A percentile compares a stretch with the other conserved stretches of the same genome.
These are phyloP conservation scores for Fusarium sp. DNA, from an alignment of 2,329 filamentous ascomycete genomes.

Conservation along the genomic window DNA sequence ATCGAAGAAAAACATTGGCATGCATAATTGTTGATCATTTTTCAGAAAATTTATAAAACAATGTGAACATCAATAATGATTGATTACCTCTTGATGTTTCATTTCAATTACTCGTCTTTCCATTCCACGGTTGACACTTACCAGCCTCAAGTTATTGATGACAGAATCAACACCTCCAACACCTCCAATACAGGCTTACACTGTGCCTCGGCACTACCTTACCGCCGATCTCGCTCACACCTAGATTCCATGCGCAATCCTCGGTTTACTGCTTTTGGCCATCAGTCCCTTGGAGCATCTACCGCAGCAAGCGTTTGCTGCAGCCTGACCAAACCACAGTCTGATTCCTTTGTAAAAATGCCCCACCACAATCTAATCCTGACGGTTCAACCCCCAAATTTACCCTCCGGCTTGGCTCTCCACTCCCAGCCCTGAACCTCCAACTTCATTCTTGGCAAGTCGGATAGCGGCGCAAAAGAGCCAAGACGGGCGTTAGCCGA, in stretches of 20 bases:
- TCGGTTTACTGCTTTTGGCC: constrained; percentile 16
- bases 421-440: background rate
- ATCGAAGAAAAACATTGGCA: constrained; percentile 15
- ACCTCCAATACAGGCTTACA: background rate
- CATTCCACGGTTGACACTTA: background rate
- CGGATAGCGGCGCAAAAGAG: constrained; percentile 10
- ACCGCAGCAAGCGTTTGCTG: too few species aligned
- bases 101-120: background rate
- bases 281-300: background rate
- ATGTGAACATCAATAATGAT: background rate
- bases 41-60: background rate
- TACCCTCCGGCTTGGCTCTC: constrained; percentile 5
- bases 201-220: constrained; percentile 1
- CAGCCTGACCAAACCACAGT: too few species aligned
- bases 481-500: constrained; percentile 17
- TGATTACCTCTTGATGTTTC: background rate
- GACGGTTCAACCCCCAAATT: background rate
- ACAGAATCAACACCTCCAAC: background rate
- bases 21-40: background rate
- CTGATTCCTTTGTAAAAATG: background rate
- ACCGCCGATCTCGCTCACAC: constrained; percentile 8
- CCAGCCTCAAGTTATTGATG: background rate
- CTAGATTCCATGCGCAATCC: background rate
- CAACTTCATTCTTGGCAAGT: constrained; percentile 19
- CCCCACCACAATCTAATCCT: background rate